Evolutionary conservation across 2,329 filamentous ascomycete species (phyloP).

Genomic region (Colletotrichum melonis): DNA sequence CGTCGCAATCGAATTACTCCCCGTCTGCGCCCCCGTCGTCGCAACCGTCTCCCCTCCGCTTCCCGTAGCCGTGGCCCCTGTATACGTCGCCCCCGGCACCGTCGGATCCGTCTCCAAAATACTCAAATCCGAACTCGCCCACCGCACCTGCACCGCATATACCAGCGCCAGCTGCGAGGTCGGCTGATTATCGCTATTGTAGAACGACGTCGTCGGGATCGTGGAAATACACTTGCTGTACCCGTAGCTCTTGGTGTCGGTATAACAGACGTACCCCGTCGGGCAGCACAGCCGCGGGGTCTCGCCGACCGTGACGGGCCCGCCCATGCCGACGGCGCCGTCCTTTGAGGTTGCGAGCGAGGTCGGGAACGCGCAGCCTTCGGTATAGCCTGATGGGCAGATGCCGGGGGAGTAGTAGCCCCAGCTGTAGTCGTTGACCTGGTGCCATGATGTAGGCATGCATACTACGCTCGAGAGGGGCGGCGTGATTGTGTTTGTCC

Average conservation of each 20-base stretch:
- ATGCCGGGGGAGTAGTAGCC: slow-evolving; percentile 37
- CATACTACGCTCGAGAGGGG: slow-evolving; percentile 31
- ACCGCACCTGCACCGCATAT: slow-evolving; percentile 38
- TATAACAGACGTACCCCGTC: slow-evolving; percentile 26
- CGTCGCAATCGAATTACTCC: neutral
- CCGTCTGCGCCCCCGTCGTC: neutral
- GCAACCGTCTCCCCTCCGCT: neutral
- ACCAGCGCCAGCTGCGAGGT: slow-evolving; percentile 29
- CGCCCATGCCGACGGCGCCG: slow-evolving; percentile 1
- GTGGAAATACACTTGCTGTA: slow-evolving; percentile 36
- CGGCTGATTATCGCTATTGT: neutral
- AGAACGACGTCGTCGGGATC: slow-evolving; percentile 25
- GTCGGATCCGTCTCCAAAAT: slow-evolving; percentile 38
- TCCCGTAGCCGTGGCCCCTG: slow-evolving; percentile 1
- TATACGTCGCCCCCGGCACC: slow-evolving; percentile 35
- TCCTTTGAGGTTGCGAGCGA: slow-evolving; percentile 1
- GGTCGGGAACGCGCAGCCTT: slow-evolving; percentile 31
- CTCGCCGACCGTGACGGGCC: slow-evolving; percentile 23
- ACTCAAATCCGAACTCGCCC: slow-evolving; percentile 36
- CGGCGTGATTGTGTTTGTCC: slow-evolving; percentile 28
- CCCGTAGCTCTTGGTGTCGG: neutral
- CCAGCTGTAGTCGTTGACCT: slow-evolving; percentile 29
- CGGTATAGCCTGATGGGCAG: slow-evolving; percentile 34
- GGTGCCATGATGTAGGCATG: slow-evolving; percentile 33
- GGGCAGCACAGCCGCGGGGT: slow-evolving; percentile 27